A percentile compares a stretch with the other conserved stretches of the same genome.
phyloP scores from a whole-genome alignment of 345 rosid genomes.

The Balakata baccata region DNA sequence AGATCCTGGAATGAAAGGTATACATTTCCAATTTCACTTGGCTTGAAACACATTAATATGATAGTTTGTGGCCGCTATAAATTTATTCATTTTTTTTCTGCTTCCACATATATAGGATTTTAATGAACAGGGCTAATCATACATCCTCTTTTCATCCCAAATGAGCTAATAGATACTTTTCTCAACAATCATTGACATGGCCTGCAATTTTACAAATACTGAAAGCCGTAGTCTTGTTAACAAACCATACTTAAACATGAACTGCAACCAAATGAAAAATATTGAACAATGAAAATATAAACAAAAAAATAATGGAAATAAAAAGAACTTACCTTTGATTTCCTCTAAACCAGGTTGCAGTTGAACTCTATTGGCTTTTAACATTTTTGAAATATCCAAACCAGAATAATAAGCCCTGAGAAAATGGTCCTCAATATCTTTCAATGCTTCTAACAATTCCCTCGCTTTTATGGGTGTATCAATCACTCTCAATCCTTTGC shows the following conservation, averaged over 20 bases:
- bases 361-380: constrained; percentile 36
- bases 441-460: constrained; percentile 42
- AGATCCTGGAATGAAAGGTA: too few relatives aligned
- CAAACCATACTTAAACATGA: not conserved
- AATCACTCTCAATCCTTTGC: too few relatives aligned
- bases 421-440: constrained; percentile 41
- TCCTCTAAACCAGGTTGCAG: constrained; percentile 38
- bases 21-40: too few relatives aligned
- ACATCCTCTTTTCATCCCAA: not conserved
- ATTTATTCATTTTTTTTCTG: not conserved
- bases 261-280: not conserved
- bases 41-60: not conserved
- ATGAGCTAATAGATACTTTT: not conserved
- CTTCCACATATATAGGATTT: not conserved
- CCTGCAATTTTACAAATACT: not conserved
- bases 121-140: not conserved
- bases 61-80: not conserved
- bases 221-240: not conserved
- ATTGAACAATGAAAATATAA: not conserved
- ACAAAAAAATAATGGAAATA: too few relatives aligned
- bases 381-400: constrained; percentile 42
- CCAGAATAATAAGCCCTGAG: constrained; percentile 43
- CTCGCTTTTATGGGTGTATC: constrained; percentile 23
- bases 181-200: not conserved
- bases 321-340: constrained; percentile 33